Conservation (phyloP, 2,329 filamentous ascomycete species). For the Calonectria henricotiae region DNA sequence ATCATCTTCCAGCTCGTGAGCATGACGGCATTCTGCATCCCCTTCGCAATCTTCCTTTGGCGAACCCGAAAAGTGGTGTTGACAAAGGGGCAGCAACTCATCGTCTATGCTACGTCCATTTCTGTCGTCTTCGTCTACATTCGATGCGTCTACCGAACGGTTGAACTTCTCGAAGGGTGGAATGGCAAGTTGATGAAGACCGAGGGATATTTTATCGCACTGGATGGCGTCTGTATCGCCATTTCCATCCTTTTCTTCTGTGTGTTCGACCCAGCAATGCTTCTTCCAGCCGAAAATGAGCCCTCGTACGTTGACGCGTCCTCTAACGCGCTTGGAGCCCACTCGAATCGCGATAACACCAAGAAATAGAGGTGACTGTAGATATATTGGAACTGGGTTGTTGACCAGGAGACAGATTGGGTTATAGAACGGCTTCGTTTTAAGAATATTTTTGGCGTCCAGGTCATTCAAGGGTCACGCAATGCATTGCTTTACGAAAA, state of each 20-base stretch:
- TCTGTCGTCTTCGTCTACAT: slow-evolving; percentile 19
- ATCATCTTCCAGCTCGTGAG: slow-evolving; percentile 8
- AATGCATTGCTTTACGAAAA: too few species aligned
- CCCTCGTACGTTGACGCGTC: too few species aligned
- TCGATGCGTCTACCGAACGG: slow-evolving; percentile 34
- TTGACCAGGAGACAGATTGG: too few species aligned
- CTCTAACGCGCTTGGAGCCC: too few species aligned
- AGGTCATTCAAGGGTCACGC: too few species aligned
- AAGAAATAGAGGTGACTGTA: too few species aligned
- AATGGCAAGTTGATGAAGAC: slow-evolving; percentile 31
- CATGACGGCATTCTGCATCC: slow-evolving; percentile 10
- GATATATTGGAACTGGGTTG: too few species aligned
- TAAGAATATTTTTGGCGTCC: too few species aligned
- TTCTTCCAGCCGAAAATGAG: not conserved
- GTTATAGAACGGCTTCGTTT: too few species aligned
- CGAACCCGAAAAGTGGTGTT: not conserved
- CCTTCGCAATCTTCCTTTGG: slow-evolving; percentile 23
- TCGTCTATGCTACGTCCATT: slow-evolving; percentile 10
- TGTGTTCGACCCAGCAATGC: slow-evolving; percentile 24
- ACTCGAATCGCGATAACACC: too few species aligned
- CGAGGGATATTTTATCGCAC: slow-evolving; percentile 28
- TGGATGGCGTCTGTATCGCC: slow-evolving; percentile 18
- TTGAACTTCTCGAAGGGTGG: slow-evolving; percentile 34
- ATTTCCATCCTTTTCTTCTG: slow-evolving; percentile 24
- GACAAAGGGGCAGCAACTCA: slow-evolving; percentile 1